Evolutionary conservation across 345 rosid genomes (phyloP), one percentile per base, ranked within the genome.

Genomic region (Turnera subulata): DNA sequence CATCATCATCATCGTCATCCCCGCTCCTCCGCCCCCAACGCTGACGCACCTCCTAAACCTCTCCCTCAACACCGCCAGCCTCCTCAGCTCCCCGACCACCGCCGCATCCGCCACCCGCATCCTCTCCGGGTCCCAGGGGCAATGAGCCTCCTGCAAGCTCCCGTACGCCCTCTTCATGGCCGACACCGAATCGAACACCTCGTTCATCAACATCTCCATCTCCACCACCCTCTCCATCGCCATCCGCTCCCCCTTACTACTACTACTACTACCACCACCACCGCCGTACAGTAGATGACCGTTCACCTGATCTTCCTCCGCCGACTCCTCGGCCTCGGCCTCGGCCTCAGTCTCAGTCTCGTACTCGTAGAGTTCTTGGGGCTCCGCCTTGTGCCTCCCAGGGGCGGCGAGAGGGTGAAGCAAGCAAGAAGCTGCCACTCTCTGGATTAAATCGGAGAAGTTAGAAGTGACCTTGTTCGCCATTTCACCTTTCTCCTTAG

Each of bases 61-160:
- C 75, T 89, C 96, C 64, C 89, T 74, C 62, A 89, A 62, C 37
- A 73, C 81, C 20, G 76, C 88, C 11, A 92, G 53, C 83, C 71
- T 83, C 75, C 87, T 76, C 63, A 92, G 59, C 81, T 86, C 95
- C 44, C 80, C 86, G 46, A 86, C 91, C 76, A 89, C 84, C 35
- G 86, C 86, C 65, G 80, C 67, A 46, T 92, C 98, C 26, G 98
- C 95, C 23, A 56, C 81, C 68, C 91, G 74, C 85, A 92, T 86
- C 74, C 80, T 80, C 75, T 86, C 95, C 29, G 89, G 93, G 68
- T 92, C 95, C 98, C 98, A 92, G 24, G 98, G 98, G 16, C 82
- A 80, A 61, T 92, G 98, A 24, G 98, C 98, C 46, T 92, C 98
- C 51, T 92, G 96, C 20, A 89, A 64, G 54, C 64, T 64, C 26